Conservation (phyloP, 106 monocot species). For the Dendrobium chrysotoxum region DNA sequence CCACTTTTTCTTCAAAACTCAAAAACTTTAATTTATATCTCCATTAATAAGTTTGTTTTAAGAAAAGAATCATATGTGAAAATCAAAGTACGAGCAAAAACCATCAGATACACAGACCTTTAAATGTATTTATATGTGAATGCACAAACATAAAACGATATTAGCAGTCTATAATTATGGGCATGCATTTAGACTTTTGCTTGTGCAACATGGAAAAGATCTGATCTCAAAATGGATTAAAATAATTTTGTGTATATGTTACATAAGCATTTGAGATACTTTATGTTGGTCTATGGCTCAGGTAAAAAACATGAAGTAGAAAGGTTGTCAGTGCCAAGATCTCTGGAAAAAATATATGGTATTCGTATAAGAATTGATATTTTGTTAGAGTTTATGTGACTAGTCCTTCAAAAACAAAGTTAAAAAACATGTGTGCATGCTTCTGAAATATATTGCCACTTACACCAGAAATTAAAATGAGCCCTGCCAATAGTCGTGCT, state of each 20-base stretch:
- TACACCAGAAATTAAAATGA: too few species aligned
- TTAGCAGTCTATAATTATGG: not conserved
- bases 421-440: not conserved
- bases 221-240: not conserved
- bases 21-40: not conserved
- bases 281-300: not conserved
- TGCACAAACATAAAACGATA: not conserved
- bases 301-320: not conserved
- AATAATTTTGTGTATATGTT: conserved; percentile 3
- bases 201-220: not conserved
- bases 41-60: not conserved
- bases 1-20: not conserved
- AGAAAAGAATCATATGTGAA: not conserved
- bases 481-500: too few species aligned
- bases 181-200: not conserved
- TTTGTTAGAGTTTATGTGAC: not conserved
- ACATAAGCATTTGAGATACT: not conserved
- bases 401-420: not conserved
- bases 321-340: not conserved
- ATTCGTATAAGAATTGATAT: not conserved
- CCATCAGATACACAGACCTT: not conserved
- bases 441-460: not conserved
- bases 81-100: not conserved
- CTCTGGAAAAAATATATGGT: not conserved
- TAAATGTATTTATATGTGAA: not conserved